phyloP scores from a whole-genome alignment of 164 flowering plant species.

The Liquidambar formosana region DNA sequence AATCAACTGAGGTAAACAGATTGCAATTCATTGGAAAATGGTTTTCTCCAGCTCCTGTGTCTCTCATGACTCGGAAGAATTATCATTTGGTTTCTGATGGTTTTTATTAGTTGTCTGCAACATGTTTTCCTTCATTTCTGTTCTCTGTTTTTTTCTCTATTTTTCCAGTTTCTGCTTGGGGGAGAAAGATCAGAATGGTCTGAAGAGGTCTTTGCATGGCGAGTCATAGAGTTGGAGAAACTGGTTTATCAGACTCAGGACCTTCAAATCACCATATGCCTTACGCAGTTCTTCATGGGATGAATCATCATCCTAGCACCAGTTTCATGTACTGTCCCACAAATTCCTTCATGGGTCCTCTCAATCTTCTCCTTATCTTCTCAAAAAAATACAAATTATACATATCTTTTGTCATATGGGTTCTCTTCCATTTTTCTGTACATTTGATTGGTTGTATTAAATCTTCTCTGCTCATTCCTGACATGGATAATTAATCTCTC shows the following conservation, averaged over 20 bases:
- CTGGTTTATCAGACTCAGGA: constrained; percentile 64
- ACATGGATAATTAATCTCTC: constrained; percentile 15
- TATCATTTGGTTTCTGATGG: too few relatives aligned
- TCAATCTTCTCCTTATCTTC: constrained; percentile 12
- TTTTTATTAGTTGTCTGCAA: too few relatives aligned
- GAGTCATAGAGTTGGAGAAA: constrained; percentile 65
- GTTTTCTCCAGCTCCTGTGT: constrained; percentile 7
- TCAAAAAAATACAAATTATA: not conserved
- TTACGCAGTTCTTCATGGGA: constrained; percentile 58
- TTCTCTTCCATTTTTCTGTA: not conserved
- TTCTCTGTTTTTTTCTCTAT: not conserved
- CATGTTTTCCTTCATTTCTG: too few relatives aligned
- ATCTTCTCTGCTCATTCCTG: constrained; percentile 3
- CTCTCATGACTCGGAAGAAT: not conserved
- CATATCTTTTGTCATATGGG: too few relatives aligned
- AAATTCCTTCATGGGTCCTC: not conserved
- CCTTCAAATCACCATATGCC: constrained; percentile 61
- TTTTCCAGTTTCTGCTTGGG: constrained; percentile 10
- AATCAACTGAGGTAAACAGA: constrained; percentile 10
- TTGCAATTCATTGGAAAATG: not conserved
- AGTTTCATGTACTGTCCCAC: constrained; percentile 50
- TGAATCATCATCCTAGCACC: constrained; percentile 37
- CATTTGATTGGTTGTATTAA: constrained; percentile 3
- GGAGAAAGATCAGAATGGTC: constrained; percentile 25
- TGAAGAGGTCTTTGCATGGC: constrained; percentile 69